These are phyloP conservation scores for Arthroderma sp. DNA, from an alignment of 2,329 filamentous ascomycete species.

Conservation along the genomic window DNA sequence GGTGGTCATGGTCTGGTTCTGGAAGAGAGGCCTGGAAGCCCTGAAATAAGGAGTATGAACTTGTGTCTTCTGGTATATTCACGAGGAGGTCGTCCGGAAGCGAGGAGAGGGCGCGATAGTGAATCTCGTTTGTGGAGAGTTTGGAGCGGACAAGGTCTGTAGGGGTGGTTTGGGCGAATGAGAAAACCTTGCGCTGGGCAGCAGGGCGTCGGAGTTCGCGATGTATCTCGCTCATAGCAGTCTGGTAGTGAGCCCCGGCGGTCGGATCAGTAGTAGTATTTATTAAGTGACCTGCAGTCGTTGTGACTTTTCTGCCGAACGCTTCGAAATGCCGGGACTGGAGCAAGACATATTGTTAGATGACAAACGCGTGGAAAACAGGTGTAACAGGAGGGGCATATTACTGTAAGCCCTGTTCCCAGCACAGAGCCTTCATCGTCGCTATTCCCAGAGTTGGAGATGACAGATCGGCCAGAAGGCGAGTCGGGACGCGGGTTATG, in stretches of 20 bases:
- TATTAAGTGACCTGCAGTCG: slow-evolving; percentile 83
- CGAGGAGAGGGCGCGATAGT: slow-evolving; percentile 78
- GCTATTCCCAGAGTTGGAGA: slow-evolving; percentile 26
- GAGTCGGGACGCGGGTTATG: slow-evolving; percentile 32
- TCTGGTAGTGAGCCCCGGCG: slow-evolving; percentile 54
- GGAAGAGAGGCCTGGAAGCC: slow-evolving; percentile 88
- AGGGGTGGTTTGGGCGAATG: slow-evolving; percentile 80
- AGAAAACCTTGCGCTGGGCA: slow-evolving; percentile 81
- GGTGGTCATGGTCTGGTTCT: slow-evolving; percentile 49
- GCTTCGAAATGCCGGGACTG: slow-evolving; percentile 81
- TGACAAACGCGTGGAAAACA: neutral
- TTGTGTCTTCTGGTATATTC: slow-evolving; percentile 78
- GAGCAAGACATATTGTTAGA: slow-evolving; percentile 3
- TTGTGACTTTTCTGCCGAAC: slow-evolving; percentile 87
- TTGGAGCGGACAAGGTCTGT: slow-evolving; percentile 85
- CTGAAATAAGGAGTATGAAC: slow-evolving; percentile 85
- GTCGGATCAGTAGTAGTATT: slow-evolving; percentile 45
- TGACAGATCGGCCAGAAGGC: slow-evolving; percentile 26
- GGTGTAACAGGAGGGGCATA: slow-evolving; percentile 7
- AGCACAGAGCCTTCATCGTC: slow-evolving; percentile 30
- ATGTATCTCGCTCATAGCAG: slow-evolving; percentile 77
- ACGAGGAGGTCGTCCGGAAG: slow-evolving; percentile 78
- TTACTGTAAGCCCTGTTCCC: slow-evolving; percentile 37
- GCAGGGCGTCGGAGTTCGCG: slow-evolving; percentile 73
- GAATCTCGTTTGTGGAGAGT: slow-evolving; percentile 81